Evolutionary conservation across 768 basidiomycete genomes (phyloP).

Genomic region (Trametes gibbosa): DNA sequence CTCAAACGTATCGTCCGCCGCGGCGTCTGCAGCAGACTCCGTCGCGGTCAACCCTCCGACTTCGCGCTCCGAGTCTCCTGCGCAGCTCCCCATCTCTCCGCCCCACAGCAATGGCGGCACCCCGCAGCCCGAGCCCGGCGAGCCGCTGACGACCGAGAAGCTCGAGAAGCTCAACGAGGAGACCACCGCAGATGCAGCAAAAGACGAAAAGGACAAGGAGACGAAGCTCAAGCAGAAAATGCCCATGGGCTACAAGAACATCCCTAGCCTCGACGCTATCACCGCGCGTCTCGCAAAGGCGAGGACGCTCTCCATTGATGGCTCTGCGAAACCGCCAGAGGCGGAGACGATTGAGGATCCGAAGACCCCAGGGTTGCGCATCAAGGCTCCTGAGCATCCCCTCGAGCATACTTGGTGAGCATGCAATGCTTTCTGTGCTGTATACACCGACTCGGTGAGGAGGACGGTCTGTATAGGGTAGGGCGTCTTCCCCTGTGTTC

Average conservation of each 20-base stretch:
- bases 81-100: constrained; percentile 45
- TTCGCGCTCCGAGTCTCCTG: constrained; percentile 69
- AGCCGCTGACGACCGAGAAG: constrained; percentile 63
- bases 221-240: constrained; percentile 39
- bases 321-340: constrained; percentile 69
- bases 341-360: constrained; percentile 80
- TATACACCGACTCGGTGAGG: no score
- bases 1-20: constrained; percentile 40
- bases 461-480: no score
- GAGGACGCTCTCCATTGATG: constrained; percentile 54
- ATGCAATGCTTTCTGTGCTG: no score
- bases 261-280: constrained; percentile 82
- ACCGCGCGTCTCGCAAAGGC: constrained; percentile 75
- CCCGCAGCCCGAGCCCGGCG: constrained; percentile 38
- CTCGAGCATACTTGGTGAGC: constrained; percentile 79
- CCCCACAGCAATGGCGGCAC: constrained; percentile 43
- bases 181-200: constrained; percentile 25
- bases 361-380: constrained; percentile 72
- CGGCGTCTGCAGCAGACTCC: constrained; percentile 51
- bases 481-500: no score
- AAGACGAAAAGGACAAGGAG: constrained; percentile 21
- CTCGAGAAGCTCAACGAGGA: constrained; percentile 65
- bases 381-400: constrained; percentile 75
- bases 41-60: constrained; percentile 62
- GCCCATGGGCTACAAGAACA: constrained; percentile 79